Conservation (phyloP, 345 rosid species). For the Clausena lansium region DNA sequence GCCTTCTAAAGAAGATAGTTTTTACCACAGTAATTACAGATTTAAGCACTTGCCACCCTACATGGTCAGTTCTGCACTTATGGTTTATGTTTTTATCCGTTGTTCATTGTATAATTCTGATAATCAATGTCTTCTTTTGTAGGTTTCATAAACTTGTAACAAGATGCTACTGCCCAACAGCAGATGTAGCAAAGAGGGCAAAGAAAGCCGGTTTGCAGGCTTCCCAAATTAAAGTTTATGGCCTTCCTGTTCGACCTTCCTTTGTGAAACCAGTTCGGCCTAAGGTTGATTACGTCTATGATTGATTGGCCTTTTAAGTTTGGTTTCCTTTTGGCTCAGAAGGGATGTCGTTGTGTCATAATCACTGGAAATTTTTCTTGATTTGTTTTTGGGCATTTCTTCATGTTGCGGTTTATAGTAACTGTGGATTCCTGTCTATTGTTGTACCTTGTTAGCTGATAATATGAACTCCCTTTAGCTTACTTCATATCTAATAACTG, state of each 20-base stretch:
- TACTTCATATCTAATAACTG: slow-evolving; percentile 5
- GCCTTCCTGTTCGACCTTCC: slow-evolving; percentile 98
- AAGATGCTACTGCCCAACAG: slow-evolving; percentile 94
- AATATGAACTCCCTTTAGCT: slow-evolving; percentile 5
- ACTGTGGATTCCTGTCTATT: background rate
- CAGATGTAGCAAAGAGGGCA: slow-evolving; percentile 88
- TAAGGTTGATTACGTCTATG: slow-evolving; percentile 53
- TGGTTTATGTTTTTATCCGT: background rate
- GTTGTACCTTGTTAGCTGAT: background rate
- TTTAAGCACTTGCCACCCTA: slow-evolving; percentile 97
- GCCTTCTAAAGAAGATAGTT: slow-evolving; percentile 81
- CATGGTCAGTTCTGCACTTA: slow-evolving; percentile 55
- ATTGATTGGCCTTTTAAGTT: background rate
- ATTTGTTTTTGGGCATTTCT: background rate
- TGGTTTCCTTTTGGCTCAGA: background rate
- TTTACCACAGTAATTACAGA: slow-evolving; percentile 96
- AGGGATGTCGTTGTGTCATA: background rate
- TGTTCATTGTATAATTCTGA: slow-evolving; percentile 18
- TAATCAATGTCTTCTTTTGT: slow-evolving; percentile 9
- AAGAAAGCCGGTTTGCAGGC: slow-evolving; percentile 80
- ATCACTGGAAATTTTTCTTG: slow-evolving; percentile 2
- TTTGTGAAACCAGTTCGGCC: slow-evolving; percentile 90
- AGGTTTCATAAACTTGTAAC: slow-evolving; percentile 99
- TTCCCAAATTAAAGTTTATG: slow-evolving; percentile 87
- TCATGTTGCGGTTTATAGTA: background rate